phyloP scores from a whole-genome alignment of 768 basidiomycete species.

The Pisolithus orientalis region DNA sequence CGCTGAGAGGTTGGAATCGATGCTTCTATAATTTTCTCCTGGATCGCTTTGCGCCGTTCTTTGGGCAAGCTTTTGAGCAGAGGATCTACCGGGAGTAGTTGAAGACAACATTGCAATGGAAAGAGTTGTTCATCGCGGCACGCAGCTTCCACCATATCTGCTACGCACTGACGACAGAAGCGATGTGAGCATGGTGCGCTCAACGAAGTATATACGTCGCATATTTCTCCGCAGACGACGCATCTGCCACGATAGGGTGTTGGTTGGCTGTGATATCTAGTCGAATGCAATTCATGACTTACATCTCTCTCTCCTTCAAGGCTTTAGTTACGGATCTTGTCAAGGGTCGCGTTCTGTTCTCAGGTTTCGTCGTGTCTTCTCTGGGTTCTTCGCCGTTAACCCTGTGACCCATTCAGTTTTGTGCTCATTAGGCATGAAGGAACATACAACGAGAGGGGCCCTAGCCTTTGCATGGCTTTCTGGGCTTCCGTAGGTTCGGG shows the following conservation, averaged over 20 bases:
- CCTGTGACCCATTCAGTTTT: background rate
- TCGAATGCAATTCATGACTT: background rate
- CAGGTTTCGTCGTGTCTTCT: background rate
- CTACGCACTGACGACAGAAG: slow-evolving; percentile 42
- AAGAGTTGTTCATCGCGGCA: slow-evolving; percentile 44
- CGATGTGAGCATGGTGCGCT: slow-evolving; percentile 39
- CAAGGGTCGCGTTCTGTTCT: slow-evolving; percentile 1
- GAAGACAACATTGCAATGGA: slow-evolving; percentile 46
- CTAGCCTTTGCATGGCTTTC: slow-evolving; percentile 11
- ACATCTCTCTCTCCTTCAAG: background rate
- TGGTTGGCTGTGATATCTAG: background rate
- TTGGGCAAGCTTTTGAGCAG: slow-evolving; percentile 28
- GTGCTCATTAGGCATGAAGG: background rate
- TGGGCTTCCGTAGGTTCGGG: slow-evolving; percentile 18
- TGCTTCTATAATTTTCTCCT: slow-evolving; percentile 42
- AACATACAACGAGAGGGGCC: slow-evolving; percentile 9
- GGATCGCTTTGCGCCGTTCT: slow-evolving; percentile 27
- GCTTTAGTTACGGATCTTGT: background rate
- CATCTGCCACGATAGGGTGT: slow-evolving; percentile 24
- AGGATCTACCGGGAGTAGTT: slow-evolving; percentile 26
- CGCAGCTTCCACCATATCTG: slow-evolving; percentile 35
- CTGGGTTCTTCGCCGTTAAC: background rate
- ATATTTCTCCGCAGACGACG: slow-evolving; percentile 34
- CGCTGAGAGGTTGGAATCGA: slow-evolving; percentile 36
- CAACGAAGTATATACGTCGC: slow-evolving; percentile 19